Evolutionary conservation across 495 filamentous ascomycete species (phyloP).

Genomic region (Xylaria telfairii): DNA sequence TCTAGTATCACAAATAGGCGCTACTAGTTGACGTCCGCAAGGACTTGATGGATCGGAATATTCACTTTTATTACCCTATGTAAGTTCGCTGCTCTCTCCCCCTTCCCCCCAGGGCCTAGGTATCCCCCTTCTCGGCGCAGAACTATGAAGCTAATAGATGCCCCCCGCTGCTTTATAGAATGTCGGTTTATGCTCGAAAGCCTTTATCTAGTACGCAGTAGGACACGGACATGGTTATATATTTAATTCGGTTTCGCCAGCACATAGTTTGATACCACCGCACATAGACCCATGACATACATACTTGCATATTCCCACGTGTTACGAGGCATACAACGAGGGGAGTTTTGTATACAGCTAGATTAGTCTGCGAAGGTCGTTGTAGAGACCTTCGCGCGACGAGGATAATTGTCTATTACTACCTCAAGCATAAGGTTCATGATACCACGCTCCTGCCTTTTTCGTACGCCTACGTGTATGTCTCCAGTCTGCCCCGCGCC

Average conservation of each 20-base stretch:
- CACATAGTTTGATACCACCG: conserved; percentile 4
- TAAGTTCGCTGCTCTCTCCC: conserved; percentile 33
- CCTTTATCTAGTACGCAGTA: neutral
- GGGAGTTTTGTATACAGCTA: no score
- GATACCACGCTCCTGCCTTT: neutral
- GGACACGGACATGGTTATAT: neutral
- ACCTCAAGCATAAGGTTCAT: no score
- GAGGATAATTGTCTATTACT: no score
- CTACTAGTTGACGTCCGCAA: conserved; percentile 59
- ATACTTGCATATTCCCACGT: neutral
- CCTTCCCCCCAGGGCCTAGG: neutral
- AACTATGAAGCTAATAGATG: neutral
- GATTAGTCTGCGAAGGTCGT: no score
- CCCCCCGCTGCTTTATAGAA: neutral
- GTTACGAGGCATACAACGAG: no score
- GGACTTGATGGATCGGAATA: conserved; percentile 56
- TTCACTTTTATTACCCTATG: conserved; percentile 57
- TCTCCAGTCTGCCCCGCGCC: neutral
- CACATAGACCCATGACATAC: neutral
- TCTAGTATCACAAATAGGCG: no score
- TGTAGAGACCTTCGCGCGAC: no score
- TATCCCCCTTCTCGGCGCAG: neutral
- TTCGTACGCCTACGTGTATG: neutral
- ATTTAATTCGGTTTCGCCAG: neutral
- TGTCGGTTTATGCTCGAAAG: conserved; percentile 27